Evolutionary conservation across 441 rosid species (phyloP).

Genomic region (Omphalea diandra): DNA sequence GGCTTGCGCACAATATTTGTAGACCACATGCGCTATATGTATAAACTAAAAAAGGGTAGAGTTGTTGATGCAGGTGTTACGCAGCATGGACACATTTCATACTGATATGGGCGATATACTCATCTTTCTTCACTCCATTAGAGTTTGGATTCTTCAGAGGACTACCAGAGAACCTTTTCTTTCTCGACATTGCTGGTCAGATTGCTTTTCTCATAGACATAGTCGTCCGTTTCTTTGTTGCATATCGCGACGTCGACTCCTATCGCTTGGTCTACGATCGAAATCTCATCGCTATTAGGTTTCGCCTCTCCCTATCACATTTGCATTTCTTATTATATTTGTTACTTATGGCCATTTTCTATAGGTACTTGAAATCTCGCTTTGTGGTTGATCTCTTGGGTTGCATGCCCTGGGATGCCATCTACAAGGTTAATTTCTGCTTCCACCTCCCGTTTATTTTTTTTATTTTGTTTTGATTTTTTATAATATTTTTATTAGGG

Average conservation of each 20-base stretch:
- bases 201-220: conserved; percentile 83
- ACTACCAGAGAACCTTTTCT: conserved; percentile 60
- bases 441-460: background rate
- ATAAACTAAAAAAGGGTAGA: too few species aligned
- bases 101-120: conserved; percentile 81
- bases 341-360: background rate
- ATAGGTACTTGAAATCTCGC: conserved; percentile 74
- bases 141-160: conserved; percentile 95
- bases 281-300: conserved; percentile 65
- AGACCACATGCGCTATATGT: too few species aligned
- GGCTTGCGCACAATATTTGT: too few species aligned
- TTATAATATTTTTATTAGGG: too few species aligned
- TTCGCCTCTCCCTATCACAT: background rate
- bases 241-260: conserved; percentile 60
- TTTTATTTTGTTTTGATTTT: background rate
- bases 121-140: conserved; percentile 89
- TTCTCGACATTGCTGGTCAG: conserved; percentile 80
- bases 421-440: conserved; percentile 55
- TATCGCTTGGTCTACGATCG: conserved; percentile 54
- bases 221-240: conserved; percentile 59
- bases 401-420: conserved; percentile 89
- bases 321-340: background rate
- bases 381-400: conserved; percentile 67
- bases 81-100: conserved; percentile 69
- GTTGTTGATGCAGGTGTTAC: conserved; percentile 52